phyloP scores from a whole-genome alignment of 345 rosid species.

The Salix udensis region DNA sequence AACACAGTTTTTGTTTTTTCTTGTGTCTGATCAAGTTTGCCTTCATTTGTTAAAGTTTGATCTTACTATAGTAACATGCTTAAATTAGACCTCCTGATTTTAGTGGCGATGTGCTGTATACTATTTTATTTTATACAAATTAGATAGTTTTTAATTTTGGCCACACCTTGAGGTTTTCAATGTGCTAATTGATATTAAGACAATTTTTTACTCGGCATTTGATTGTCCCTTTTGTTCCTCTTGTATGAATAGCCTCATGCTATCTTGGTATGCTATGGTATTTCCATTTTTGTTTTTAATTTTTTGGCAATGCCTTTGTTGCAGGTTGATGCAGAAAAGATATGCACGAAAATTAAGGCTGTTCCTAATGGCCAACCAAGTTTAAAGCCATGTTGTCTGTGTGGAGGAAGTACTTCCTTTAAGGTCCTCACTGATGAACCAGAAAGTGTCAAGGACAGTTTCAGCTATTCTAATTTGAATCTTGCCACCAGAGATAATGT shows the following conservation, averaged over 20 bases:
- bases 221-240: not conserved
- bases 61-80: too few species aligned
- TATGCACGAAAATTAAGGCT: conserved; percentile 45
- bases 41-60: too few species aligned
- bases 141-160: not conserved
- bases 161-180: not conserved
- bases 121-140: not conserved
- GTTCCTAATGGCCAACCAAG: conserved; percentile 38
- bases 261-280: not conserved
- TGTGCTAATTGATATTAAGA: not conserved
- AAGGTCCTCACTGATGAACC: conserved; percentile 43
- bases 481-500: conserved; percentile 50
- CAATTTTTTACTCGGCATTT: not conserved
- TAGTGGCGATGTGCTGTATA: not conserved
- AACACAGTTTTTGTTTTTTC: too few species aligned
- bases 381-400: conserved; percentile 44
- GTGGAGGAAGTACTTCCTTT: conserved; percentile 55
- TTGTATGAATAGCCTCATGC: not conserved
- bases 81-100: not conserved
- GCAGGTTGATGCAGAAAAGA: conserved; percentile 69
- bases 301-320: conserved; percentile 16
- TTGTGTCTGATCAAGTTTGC: too few species aligned
- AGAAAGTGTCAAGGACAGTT: conserved; percentile 26
- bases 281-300: not conserved
- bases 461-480: conserved; percentile 36